phyloP scores from a whole-genome alignment of 371 early-diverging fungal genomes.

The Rhizopus stolonifer region DNA sequence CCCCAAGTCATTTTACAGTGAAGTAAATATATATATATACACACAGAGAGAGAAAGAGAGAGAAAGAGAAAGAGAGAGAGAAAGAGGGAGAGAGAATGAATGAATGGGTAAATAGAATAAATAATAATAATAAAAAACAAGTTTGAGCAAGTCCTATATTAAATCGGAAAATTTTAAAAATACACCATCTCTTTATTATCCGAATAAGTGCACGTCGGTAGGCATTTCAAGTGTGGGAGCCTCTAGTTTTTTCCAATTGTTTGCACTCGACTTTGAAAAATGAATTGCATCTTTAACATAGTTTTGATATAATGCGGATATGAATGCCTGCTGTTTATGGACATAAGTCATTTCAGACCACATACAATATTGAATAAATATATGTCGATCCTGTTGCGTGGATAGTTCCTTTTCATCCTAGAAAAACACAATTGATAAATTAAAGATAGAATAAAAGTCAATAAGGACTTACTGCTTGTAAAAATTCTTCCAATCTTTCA shows the following conservation, averaged over 20 bases:
- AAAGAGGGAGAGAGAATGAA: too few relatives aligned
- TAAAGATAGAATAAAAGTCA: not conserved
- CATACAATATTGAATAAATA: slow-evolving; percentile 44
- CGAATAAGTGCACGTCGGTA: slow-evolving; percentile 44
- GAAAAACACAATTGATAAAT: slow-evolving; percentile 24
- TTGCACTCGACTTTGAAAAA: slow-evolving; percentile 51
- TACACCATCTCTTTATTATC: slow-evolving; percentile 11
- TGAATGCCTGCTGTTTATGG: slow-evolving; percentile 53
- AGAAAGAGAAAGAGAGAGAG: not conserved
- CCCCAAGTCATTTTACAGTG: not conserved
- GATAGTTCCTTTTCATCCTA: slow-evolving; percentile 94
- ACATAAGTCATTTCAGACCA: slow-evolving; percentile 45
- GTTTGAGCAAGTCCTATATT: not conserved
- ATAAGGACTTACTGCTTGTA: slow-evolving; percentile 35
- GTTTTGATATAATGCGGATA: slow-evolving; percentile 63
- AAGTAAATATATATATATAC: too few relatives aligned
- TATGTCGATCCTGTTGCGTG: slow-evolving; percentile 39
- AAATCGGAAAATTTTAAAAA: not conserved
- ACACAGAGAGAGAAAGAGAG: not conserved
- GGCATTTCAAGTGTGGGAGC: slow-evolving; percentile 46
- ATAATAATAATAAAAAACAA: not conserved
- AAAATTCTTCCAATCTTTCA: slow-evolving; percentile 31
- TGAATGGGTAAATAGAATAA: not conserved
- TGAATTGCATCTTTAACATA: slow-evolving; percentile 61
- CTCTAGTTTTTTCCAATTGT: slow-evolving; percentile 64